These are phyloP conservation scores for Akanthomyces uredinophilus DNA, from an alignment of 2,329 filamentous ascomycete species.

Conservation along the genomic window DNA sequence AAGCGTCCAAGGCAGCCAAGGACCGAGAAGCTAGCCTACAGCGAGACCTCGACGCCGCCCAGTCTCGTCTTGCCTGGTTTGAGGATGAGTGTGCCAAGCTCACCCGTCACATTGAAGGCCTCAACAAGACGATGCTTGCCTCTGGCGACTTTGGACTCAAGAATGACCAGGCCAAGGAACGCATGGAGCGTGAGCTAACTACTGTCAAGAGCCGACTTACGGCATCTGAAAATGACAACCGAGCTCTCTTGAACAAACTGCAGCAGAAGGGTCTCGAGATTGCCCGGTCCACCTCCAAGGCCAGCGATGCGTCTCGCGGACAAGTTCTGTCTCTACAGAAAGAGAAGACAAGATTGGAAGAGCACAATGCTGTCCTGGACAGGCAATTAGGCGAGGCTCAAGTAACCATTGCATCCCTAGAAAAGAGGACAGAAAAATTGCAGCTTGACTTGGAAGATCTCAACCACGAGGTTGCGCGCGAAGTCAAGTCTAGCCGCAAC, in stretches of 20 bases:
- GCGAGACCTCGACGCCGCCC: conserved; percentile 74
- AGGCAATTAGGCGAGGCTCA: conserved; percentile 85
- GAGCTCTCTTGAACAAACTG: conserved; percentile 89
- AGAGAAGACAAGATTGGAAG: conserved; percentile 78
- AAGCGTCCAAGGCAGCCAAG: conserved; percentile 68
- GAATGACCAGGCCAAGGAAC: conserved; percentile 90
- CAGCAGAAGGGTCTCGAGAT: conserved; percentile 97
- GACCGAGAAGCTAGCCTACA: conserved; percentile 75
- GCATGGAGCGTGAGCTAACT: conserved; percentile 82
- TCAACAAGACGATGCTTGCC: conserved; percentile 82
- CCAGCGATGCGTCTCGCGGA: conserved; percentile 74
- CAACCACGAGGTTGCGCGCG: conserved; percentile 83
- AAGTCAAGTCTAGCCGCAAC: conserved; percentile 83
- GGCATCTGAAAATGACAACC: conserved; percentile 95
- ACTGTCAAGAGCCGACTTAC: conserved; percentile 85
- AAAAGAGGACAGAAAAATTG: conserved; percentile 93
- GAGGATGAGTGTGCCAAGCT: conserved; percentile 75
- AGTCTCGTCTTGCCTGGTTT: conserved; percentile 69
- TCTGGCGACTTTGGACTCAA: conserved; percentile 85
- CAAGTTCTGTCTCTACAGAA: conserved; percentile 71
- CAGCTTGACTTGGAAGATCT: conserved; percentile 84
- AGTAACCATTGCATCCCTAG: conserved; percentile 72
- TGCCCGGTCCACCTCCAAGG: conserved; percentile 80
- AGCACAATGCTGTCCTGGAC: conserved; percentile 73
- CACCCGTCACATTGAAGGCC: conserved; percentile 72